These are phyloP conservation scores for Fusarium nematophilum DNA, from an alignment of 2,329 filamentous ascomycete genomes.

Conservation along the genomic window DNA sequence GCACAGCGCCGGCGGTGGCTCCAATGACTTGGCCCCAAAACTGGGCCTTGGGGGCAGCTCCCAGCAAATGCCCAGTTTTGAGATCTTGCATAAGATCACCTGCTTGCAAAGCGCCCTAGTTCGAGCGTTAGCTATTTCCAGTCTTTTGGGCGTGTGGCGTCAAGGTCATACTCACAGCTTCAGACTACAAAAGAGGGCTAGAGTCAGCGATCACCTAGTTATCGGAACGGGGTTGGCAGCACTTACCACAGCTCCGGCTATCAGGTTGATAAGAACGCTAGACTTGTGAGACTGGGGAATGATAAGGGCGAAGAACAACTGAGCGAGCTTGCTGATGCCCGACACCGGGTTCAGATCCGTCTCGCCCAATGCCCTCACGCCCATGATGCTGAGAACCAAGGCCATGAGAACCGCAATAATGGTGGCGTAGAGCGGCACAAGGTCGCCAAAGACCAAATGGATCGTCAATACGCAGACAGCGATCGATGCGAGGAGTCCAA, in stretches of 20 bases:
- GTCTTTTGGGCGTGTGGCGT: background rate
- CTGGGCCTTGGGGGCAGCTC: slow-evolving; percentile 91
- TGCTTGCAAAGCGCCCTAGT: slow-evolving; percentile 82
- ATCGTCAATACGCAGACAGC: slow-evolving; percentile 84
- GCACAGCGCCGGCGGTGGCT: slow-evolving; percentile 83
- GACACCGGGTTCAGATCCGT: slow-evolving; percentile 97
- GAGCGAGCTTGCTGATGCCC: slow-evolving; percentile 95
- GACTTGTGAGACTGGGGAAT: slow-evolving; percentile 84
- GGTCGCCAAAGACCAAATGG: slow-evolving; percentile 82
- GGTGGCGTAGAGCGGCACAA: slow-evolving; percentile 83
- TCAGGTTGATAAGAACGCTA: slow-evolving; percentile 92
- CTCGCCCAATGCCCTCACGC: slow-evolving; percentile 76
- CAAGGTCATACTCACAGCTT: slow-evolving; percentile 50
- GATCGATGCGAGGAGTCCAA: slow-evolving; percentile 83
- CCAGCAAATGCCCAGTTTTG: slow-evolving; percentile 93
- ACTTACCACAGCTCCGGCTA: slow-evolving; percentile 83
- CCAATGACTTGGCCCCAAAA: slow-evolving; percentile 98
- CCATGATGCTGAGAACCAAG: slow-evolving; percentile 80
- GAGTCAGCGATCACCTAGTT: slow-evolving; percentile 3
- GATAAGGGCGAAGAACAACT: slow-evolving; percentile 92
- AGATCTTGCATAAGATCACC: slow-evolving; percentile 97
- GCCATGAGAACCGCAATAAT: slow-evolving; percentile 86
- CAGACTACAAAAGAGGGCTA: slow-evolving; percentile 45
- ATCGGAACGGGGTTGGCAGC: background rate
- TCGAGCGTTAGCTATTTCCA: slow-evolving; percentile 5